Percentiles rank a stretch among this genome's conserved stretches.
Evolutionary conservation across 306 rosid genomes (phyloP).

Genomic region (Prunus fruticosa): DNA sequence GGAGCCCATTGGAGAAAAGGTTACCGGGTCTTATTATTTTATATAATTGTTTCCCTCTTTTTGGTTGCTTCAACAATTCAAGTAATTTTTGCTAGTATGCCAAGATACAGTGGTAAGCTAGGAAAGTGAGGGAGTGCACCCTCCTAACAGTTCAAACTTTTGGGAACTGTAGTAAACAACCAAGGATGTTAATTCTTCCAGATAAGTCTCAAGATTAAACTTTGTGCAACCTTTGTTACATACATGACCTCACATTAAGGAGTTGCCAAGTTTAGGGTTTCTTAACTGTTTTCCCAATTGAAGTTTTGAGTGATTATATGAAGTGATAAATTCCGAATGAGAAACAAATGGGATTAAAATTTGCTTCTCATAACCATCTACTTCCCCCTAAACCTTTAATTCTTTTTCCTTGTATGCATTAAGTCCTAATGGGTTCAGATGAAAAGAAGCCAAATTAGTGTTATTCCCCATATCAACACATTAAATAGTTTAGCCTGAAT

Average conservation of each 20-base stretch:
- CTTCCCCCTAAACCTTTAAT: no score
- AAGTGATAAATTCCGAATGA: not conserved
- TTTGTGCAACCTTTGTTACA: not conserved
- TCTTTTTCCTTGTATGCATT: not conserved
- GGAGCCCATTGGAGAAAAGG: conserved; percentile 26
- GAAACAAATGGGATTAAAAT: not conserved
- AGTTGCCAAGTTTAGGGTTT: not conserved
- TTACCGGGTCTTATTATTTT: conserved; percentile 4
- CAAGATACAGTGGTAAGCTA: not conserved
- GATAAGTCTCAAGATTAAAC: not conserved
- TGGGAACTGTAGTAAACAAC: not conserved
- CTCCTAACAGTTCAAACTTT: not conserved
- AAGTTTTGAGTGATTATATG: not conserved
- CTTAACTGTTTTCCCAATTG: not conserved
- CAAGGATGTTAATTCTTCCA: not conserved
- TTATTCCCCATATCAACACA: not conserved
- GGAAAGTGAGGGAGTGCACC: conserved; percentile 4
- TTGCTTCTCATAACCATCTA: not conserved
- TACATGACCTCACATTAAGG: not conserved
- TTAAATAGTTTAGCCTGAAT: not conserved
- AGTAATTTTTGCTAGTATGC: conserved; percentile 7
- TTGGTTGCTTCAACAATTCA: not conserved
- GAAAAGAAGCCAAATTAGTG: not conserved
- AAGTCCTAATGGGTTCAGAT: not conserved
- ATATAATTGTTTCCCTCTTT: not conserved